Percentiles rank a stretch among this genome's conserved stretches.
phyloP scores from a whole-genome alignment of 331 rosid genomes.

The Arachis monticola region DNA sequence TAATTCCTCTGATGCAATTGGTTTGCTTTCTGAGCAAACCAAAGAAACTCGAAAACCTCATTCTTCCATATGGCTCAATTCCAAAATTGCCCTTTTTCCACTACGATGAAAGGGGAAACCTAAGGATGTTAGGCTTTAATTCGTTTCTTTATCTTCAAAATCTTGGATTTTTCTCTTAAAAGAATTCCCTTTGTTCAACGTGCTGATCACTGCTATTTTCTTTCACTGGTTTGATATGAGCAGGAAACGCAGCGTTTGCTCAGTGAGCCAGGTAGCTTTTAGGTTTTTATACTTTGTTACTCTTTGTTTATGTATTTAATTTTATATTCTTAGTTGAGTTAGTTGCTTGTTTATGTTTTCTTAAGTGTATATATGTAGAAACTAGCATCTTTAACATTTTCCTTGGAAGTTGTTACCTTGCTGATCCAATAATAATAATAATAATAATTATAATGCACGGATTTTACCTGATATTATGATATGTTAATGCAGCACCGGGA shows the following conservation, averaged over 20 bases:
- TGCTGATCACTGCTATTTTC: conserved; percentile 23
- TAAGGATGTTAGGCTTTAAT: not conserved
- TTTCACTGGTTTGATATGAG: conserved; percentile 32
- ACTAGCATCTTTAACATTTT: not conserved
- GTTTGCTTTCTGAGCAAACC: not conserved
- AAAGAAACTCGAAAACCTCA: conserved; percentile 24
- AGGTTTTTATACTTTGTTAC: not conserved
- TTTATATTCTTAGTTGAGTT: not conserved
- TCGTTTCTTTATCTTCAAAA: not conserved
- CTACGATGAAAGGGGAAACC: not conserved
- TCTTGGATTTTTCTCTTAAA: not conserved
- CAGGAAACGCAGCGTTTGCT: conserved; percentile 98
- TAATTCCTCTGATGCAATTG: conserved; percentile 44
- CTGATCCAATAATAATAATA: not conserved
- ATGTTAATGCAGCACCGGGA: conserved; percentile 77
- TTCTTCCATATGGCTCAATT: not conserved
- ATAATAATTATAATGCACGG: not conserved
- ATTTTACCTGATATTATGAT: conserved; percentile 30
- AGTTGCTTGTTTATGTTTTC: not conserved
- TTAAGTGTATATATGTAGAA: not conserved
- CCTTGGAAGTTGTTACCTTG: not conserved
- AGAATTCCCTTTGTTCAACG: conserved; percentile 4
- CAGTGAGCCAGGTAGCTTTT: conserved; percentile 84
- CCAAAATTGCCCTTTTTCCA: not conserved
- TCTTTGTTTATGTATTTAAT: not conserved